These are phyloP conservation scores for Suillus alpinus DNA, from an alignment of 768 basidiomycete genomes.

Conservation along the genomic window DNA sequence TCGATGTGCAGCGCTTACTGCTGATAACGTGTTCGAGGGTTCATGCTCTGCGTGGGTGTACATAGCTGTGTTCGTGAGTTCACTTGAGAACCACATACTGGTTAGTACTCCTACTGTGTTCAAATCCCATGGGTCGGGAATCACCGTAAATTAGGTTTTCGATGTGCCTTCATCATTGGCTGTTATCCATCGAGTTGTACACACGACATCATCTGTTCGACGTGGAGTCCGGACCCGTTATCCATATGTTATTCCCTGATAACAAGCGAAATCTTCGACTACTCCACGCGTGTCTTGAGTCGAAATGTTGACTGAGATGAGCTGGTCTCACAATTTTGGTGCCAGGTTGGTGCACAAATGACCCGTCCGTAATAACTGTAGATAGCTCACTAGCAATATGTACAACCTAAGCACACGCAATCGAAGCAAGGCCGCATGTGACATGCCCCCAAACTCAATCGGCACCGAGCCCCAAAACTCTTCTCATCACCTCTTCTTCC, in stretches of 20 bases:
- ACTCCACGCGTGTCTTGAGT: background rate
- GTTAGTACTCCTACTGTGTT: background rate
- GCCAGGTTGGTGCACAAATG: background rate
- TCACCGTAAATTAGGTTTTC: background rate
- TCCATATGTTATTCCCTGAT: background rate
- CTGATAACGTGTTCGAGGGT: background rate
- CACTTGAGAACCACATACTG: background rate
- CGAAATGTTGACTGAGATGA: background rate
- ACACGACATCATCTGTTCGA: background rate
- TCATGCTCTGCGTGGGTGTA: background rate
- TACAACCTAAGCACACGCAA: background rate
- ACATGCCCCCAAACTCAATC: conserved; percentile 5
- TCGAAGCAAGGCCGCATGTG: background rate
- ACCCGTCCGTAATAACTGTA: background rate
- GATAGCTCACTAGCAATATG: background rate
- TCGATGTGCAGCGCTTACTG: background rate
- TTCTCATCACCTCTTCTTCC: conserved; percentile 36
- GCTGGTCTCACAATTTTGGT: background rate
- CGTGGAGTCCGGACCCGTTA: background rate
- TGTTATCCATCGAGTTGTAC: background rate
- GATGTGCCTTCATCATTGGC: background rate
- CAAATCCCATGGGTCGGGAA: background rate
- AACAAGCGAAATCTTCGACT: background rate
- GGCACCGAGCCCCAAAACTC: conserved; percentile 17
- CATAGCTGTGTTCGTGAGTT: background rate